Evolutionary conservation across 768 basidiomycete species (phyloP).

Genomic region (Austroboletus eburneus): DNA sequence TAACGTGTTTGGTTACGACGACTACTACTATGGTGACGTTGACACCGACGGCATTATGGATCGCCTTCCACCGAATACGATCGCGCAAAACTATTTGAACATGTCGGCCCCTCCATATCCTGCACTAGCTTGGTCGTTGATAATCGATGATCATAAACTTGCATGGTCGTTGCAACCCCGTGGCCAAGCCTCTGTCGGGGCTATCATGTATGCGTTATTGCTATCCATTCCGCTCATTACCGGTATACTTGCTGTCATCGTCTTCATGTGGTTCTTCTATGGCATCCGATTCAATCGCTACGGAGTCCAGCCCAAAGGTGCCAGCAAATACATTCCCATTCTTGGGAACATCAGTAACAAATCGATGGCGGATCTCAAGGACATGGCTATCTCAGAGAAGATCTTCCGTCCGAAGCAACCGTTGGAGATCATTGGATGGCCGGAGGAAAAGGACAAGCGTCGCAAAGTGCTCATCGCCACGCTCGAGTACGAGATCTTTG

Average conservation of each 20-base stretch:
- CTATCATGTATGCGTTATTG: slow-evolving; percentile 84
- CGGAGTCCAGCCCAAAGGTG: slow-evolving; percentile 70
- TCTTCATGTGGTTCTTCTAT: slow-evolving; percentile 97
- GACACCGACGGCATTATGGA: slow-evolving; percentile 88
- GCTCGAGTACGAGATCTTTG: slow-evolving; percentile 93
- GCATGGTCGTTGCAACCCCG: slow-evolving; percentile 79
- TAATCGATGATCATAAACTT: slow-evolving; percentile 74
- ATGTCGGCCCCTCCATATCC: slow-evolving; percentile 88
- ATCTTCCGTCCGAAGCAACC: slow-evolving; percentile 58
- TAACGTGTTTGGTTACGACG: slow-evolving; percentile 87
- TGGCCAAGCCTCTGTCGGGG: slow-evolving; percentile 75
- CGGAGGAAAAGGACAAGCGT: slow-evolving; percentile 87
- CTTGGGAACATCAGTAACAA: slow-evolving; percentile 63
- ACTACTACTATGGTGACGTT: slow-evolving; percentile 89
- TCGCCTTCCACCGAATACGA: slow-evolving; percentile 84
- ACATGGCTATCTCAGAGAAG: slow-evolving; percentile 67
- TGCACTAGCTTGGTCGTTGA: slow-evolving; percentile 81
- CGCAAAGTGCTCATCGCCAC: slow-evolving; percentile 90
- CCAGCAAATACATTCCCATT: slow-evolving; percentile 85
- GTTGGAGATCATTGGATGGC: slow-evolving; percentile 91
- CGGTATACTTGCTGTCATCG: slow-evolving; percentile 70
- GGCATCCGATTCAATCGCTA: slow-evolving; percentile 93
- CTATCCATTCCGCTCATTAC: slow-evolving; percentile 81
- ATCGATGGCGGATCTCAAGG: slow-evolving; percentile 70
- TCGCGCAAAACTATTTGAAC: slow-evolving; percentile 84